These are phyloP conservation scores for Sporisorium sorghi DNA, from an alignment of 1,284 basidiomycete genomes.

Conservation along the genomic window DNA sequence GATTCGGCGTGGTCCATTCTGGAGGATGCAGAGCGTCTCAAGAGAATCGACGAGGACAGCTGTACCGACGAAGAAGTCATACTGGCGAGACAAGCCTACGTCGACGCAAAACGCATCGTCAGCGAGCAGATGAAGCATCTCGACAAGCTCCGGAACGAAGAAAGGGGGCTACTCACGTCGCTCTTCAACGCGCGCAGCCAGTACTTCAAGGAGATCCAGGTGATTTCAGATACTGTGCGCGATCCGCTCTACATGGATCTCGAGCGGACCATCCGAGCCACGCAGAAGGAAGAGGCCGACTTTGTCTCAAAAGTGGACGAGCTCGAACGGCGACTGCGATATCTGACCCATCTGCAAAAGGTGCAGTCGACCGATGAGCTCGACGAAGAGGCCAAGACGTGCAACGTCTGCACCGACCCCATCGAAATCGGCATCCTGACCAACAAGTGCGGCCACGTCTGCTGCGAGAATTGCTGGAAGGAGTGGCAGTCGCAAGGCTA, in stretches of 20 bases:
- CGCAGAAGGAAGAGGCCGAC: conserved; percentile 48
- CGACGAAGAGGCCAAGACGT: conserved; percentile 52
- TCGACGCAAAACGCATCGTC: conserved; percentile 35
- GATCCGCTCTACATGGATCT: conserved; percentile 51
- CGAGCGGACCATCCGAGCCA: conserved; percentile 25
- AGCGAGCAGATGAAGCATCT: conserved; percentile 44
- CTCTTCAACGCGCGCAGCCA: conserved; percentile 59
- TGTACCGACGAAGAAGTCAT: conserved; percentile 35
- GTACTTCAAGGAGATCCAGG: conserved; percentile 66
- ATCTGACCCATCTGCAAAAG: conserved; percentile 56
- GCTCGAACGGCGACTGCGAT: conserved; percentile 54
- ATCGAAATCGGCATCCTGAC: conserved; percentile 62
- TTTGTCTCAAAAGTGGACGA: conserved; percentile 43
- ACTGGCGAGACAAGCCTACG: conserved; percentile 27
- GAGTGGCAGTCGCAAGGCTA: conserved; percentile 57
- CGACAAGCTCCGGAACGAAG: conserved; percentile 48
- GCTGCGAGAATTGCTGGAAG: conserved; percentile 65
- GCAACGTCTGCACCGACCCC: conserved; percentile 63
- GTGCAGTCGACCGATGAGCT: conserved; percentile 47
- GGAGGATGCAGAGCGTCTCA: conserved; percentile 33
- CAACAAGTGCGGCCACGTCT: conserved; percentile 61
- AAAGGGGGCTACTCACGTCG: conserved; percentile 36
- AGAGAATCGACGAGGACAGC: conserved; percentile 31
- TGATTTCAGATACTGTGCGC: conserved; percentile 61
- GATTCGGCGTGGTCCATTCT: conserved; percentile 26